phyloP scores from a whole-genome alignment of 2,329 filamentous ascomycete genomes.

The Fusarium cyanostomum region DNA sequence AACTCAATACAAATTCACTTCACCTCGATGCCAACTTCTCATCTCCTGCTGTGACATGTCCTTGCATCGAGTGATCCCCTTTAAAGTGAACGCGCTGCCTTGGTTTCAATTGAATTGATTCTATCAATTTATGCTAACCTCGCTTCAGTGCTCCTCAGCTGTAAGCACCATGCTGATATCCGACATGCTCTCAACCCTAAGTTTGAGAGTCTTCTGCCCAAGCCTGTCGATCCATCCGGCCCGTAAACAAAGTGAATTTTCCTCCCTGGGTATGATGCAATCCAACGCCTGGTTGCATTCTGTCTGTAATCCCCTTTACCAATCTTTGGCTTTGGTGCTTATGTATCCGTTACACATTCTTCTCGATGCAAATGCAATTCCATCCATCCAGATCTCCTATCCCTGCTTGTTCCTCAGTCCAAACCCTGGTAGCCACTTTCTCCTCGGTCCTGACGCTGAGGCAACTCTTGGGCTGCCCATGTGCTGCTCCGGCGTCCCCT shows the following conservation, averaged over 20 bases:
- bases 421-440: slow-evolving; percentile 52
- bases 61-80: neutral
- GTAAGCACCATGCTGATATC: slow-evolving; percentile 17
- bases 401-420: slow-evolving; percentile 42
- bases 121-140: slow-evolving; percentile 39
- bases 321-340: slow-evolving; percentile 12
- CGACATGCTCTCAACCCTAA: slow-evolving; percentile 7
- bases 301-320: slow-evolving; percentile 2
- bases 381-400: slow-evolving; percentile 35
- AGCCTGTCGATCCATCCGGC: slow-evolving; percentile 10
- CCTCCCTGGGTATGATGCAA: slow-evolving; percentile 32
- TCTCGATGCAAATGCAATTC: slow-evolving; percentile 19
- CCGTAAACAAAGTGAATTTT: slow-evolving; percentile 18
- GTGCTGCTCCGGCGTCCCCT: slow-evolving; percentile 25
- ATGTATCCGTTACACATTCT: slow-evolving; percentile 8
- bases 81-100: neutral
- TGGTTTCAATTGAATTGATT: slow-evolving; percentile 22
- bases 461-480: slow-evolving; percentile 26
- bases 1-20: slow-evolving; percentile 11
- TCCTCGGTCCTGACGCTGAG: slow-evolving; percentile 42
- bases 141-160: slow-evolving; percentile 10
- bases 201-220: slow-evolving; percentile 10
- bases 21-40: neutral
- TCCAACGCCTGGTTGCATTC: slow-evolving; percentile 27
- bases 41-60: neutral